These are phyloP conservation scores for barrel medic (Medicago truncatula) DNA, from an alignment of 306 rosid species.

Conservation along the genomic window DNA sequence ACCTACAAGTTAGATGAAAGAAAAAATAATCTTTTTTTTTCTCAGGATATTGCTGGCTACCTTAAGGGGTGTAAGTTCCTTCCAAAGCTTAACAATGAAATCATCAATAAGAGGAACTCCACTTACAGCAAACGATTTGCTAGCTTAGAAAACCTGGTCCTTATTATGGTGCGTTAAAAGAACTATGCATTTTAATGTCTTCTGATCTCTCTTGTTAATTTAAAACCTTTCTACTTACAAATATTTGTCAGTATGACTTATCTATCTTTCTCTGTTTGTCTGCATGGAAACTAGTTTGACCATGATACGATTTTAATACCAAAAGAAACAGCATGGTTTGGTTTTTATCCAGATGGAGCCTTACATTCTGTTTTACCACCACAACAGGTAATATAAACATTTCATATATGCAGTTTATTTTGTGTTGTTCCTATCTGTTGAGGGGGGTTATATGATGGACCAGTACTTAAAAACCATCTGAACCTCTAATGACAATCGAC, in stretches of 20 bases:
- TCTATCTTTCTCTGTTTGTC: constrained; percentile 16
- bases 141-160: constrained; percentile 76
- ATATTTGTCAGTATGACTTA: constrained; percentile 12
- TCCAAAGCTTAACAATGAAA: constrained; percentile 85
- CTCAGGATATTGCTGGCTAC: constrained; percentile 67
- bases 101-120: constrained; percentile 49
- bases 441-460: not conserved
- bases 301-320: constrained; percentile 66
- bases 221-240: not conserved
- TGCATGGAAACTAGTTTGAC: constrained; percentile 58
- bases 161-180: constrained; percentile 75
- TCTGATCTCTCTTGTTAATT: constrained; percentile 19
- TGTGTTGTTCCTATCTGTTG: not conserved
- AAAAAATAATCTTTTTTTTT: constrained; percentile 15
- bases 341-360: constrained; percentile 71
- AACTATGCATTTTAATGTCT: constrained; percentile 25
- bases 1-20: constrained; percentile 17
- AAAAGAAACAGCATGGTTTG: constrained; percentile 81
- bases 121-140: constrained; percentile 72
- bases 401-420: constrained; percentile 12
- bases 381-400: constrained; percentile 59
- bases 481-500: not conserved
- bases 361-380: constrained; percentile 56
- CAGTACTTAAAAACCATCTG: not conserved
- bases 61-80: constrained; percentile 72